These are phyloP conservation scores for Thoreauomyces humboldtii DNA, from an alignment of 192 early-diverging fungal genomes.

Conservation along the genomic window DNA sequence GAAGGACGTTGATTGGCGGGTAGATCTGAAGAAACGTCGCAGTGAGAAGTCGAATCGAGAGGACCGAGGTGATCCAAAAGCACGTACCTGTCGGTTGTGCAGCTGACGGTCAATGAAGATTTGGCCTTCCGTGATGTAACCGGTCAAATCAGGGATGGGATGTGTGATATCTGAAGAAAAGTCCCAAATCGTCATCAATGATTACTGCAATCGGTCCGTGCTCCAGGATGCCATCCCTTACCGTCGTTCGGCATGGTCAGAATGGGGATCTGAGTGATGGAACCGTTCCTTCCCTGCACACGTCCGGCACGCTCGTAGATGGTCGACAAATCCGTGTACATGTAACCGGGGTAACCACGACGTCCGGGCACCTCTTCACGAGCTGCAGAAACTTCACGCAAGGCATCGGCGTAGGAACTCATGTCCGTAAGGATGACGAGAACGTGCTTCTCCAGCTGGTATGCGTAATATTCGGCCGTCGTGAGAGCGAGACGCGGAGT, in stretches of 20 bases:
- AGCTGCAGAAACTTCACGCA: constrained; percentile 98
- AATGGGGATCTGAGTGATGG: constrained; percentile 99
- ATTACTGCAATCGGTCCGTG: no score
- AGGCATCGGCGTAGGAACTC: constrained; percentile 98
- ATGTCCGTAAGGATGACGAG: constrained; percentile 98
- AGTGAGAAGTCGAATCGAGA: neutral
- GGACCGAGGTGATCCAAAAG: neutral
- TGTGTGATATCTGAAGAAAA: constrained; percentile 87
- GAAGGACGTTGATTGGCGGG: constrained; percentile 98
- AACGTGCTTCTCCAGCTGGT: constrained; percentile 99
- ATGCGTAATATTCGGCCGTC: constrained; percentile 99
- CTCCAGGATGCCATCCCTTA: no score
- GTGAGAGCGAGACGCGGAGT: constrained; percentile 97
- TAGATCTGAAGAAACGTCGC: constrained; percentile 64
- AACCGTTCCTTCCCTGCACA: constrained; percentile 93
- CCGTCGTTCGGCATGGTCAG: constrained; percentile 99
- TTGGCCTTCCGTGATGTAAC: constrained; percentile 99
- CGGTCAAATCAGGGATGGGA: constrained; percentile 99
- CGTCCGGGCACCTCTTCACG: constrained; percentile 99
- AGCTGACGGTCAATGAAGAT: constrained; percentile 99
- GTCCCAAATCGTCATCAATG: no score
- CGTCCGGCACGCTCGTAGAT: constrained; percentile 99
- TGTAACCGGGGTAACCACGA: constrained; percentile 99
- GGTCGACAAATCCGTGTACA: constrained; percentile 99
- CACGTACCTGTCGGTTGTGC: constrained; percentile 81